Evolutionary conservation across 352 stramenopile genomes (phyloP).

Genomic region (Phytophthora ohioensis): DNA sequence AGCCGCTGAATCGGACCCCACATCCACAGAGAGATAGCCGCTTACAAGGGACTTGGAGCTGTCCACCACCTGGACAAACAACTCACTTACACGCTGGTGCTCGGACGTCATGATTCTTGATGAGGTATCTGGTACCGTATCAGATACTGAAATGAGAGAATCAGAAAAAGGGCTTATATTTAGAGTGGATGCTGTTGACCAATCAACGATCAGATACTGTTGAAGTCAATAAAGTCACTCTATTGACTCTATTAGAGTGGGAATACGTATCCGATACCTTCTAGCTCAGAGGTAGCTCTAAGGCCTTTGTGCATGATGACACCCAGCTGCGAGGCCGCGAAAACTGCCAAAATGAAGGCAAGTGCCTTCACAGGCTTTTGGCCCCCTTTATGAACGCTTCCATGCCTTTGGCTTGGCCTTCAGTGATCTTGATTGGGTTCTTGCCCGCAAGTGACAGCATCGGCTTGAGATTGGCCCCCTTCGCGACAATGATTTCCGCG

Average conservation of each 20-base stretch:
- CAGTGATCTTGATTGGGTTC: no score
- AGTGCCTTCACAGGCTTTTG: no score
- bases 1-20: conserved; percentile 26
- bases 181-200: not conserved
- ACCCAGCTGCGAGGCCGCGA: no score
- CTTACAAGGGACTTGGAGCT: conserved; percentile 59
- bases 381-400: no score
- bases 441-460: no score
- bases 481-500: no score
- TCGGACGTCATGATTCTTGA: conserved; percentile 19
- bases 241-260: not conserved
- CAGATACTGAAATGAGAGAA: no score
- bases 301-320: no score
- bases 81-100: conserved; percentile 45
- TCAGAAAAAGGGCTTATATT: not conserved
- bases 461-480: no score
- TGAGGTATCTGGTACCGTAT: not conserved
- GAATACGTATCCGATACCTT: not conserved
- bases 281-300: no score
- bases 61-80: conserved; percentile 58
- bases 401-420: no score
- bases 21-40: conserved; percentile 50
- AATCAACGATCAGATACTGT: not conserved
- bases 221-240: not conserved
- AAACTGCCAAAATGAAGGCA: no score